Evolutionary conservation across 2,329 filamentous ascomycete species (phyloP).

Genomic region (Tolypocladium cylindrosporum): DNA sequence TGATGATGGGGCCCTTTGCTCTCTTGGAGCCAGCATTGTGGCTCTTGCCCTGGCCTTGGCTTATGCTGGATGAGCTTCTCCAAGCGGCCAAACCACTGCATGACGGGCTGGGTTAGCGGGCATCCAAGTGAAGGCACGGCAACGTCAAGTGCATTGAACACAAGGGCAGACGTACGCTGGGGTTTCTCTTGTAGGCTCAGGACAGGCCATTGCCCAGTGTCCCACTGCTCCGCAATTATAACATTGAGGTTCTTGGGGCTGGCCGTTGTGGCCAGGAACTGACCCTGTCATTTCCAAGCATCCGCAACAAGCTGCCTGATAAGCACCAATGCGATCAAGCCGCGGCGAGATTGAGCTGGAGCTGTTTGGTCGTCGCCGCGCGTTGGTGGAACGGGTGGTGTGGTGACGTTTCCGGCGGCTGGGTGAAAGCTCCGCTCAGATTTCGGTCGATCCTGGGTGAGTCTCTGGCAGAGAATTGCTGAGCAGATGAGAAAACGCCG

Average conservation of each 20-base stretch:
- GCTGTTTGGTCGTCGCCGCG: not conserved
- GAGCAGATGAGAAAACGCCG: not conserved
- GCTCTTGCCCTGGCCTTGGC: constrained; percentile 15
- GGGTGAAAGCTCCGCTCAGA: not conserved
- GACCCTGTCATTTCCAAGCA: constrained; percentile 18
- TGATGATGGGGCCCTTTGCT: constrained; percentile 22
- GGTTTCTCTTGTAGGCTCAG: constrained; percentile 35
- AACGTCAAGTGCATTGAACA: not conserved
- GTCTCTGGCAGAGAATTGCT: not conserved
- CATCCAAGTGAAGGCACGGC: not conserved
- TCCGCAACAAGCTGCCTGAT: not conserved
- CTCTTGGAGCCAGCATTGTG: constrained; percentile 20
- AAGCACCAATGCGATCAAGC: not conserved
- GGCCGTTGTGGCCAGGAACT: constrained; percentile 16
- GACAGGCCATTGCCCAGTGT: constrained; percentile 44
- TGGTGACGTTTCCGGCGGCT: not conserved
- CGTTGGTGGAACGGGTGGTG: not conserved
- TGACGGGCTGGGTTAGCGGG: constrained; percentile 4
- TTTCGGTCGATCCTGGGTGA: not conserved
- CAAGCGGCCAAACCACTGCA: constrained; percentile 25
- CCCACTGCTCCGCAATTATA: constrained; percentile 43
- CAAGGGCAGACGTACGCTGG: constrained; percentile 29
- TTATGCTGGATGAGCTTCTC: constrained; percentile 20
- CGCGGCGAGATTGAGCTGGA: not conserved
- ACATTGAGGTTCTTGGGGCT: constrained; percentile 30